Percentiles rank a stretch among this genome's conserved stretches.
Conservation (phyloP, 1,139 yeast genomes). For the Wickerhamomyces sp. region DNA sequence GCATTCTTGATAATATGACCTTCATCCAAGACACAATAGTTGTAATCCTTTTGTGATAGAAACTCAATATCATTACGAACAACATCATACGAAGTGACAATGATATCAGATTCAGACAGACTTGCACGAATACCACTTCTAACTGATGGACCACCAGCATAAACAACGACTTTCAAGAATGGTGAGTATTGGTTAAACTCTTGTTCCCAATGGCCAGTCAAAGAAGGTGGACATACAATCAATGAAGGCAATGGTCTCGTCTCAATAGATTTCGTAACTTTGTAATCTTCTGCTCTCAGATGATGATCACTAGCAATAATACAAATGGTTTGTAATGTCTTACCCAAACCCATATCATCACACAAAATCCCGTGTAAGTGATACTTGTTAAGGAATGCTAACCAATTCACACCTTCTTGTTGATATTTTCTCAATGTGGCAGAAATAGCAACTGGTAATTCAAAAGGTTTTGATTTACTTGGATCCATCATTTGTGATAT, state of each 20-base stretch:
- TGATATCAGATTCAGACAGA: slow-evolving; percentile 65
- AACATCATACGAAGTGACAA: slow-evolving; percentile 94
- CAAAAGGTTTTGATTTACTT: slow-evolving; percentile 82
- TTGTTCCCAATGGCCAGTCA: slow-evolving; percentile 99
- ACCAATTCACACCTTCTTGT: slow-evolving; percentile 98
- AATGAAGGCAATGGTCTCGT: slow-evolving; percentile 75
- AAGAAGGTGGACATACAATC: slow-evolving; percentile 92
- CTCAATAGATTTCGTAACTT: slow-evolving; percentile 57
- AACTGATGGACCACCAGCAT: slow-evolving; percentile 88
- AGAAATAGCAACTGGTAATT: slow-evolving; percentile 83
- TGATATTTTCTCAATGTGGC: slow-evolving; percentile 94
- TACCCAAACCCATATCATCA: slow-evolving; percentile 99
- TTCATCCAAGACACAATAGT: slow-evolving; percentile 95
- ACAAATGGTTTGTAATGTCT: slow-evolving; percentile 94
- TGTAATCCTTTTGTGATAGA: slow-evolving; percentile 61
- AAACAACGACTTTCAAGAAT: slow-evolving; percentile 72
- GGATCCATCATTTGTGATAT: slow-evolving; percentile 98
- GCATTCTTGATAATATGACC: slow-evolving; percentile 97
- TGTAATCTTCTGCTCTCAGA: slow-evolving; percentile 66
- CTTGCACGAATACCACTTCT: slow-evolving; percentile 53
- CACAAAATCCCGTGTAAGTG: slow-evolving; percentile 95
- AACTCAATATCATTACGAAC: slow-evolving; percentile 83
- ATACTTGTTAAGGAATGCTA: slow-evolving; percentile 90
- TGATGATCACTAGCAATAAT: slow-evolving; percentile 96
- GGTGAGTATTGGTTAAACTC: slow-evolving; percentile 91